These are phyloP conservation scores for Sporothrix sp. DNA, from an alignment of 2,329 filamentous ascomycete genomes.

Conservation along the genomic window DNA sequence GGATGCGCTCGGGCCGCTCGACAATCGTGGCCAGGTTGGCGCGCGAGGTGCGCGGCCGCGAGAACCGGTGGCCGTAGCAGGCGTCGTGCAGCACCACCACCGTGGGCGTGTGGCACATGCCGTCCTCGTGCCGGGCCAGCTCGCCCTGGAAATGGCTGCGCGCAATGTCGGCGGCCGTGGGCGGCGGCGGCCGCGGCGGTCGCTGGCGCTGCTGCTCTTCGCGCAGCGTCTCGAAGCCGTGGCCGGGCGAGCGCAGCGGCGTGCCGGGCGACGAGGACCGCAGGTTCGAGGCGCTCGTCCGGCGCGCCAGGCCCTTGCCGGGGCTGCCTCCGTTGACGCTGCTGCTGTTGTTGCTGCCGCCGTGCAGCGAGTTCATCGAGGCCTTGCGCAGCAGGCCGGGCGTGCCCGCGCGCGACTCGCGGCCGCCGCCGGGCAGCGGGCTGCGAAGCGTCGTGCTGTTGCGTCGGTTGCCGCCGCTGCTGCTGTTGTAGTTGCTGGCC, in stretches of 20 bases:
- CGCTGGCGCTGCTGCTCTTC: constrained; percentile 12
- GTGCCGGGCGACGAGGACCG: constrained; percentile 34
- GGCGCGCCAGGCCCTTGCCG: constrained; percentile 30
- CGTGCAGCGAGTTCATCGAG: constrained; percentile 47
- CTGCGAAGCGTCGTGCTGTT: constrained; percentile 32
- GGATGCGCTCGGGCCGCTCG: constrained; percentile 83
- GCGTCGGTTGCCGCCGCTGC: constrained; percentile 23
- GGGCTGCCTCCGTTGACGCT: not conserved
- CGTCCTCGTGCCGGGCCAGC: constrained; percentile 33
- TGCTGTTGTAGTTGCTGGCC: constrained; percentile 22
- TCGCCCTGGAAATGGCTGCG: constrained; percentile 61
- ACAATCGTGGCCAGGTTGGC: constrained; percentile 70
- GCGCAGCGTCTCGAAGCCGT: constrained; percentile 14
- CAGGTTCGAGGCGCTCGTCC: constrained; percentile 38
- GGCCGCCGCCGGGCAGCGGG: constrained; percentile 29
- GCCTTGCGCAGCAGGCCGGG: constrained; percentile 46
- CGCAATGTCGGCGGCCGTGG: constrained; percentile 50
- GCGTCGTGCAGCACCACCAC: constrained; percentile 84
- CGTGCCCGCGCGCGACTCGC: constrained; percentile 37
- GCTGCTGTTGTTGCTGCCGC: constrained; percentile 25
- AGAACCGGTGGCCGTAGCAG: constrained; percentile 89
- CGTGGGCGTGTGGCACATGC: constrained; percentile 34
- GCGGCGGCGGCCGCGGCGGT: constrained; percentile 15
- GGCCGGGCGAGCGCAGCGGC: constrained; percentile 27
- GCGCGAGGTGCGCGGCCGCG: constrained; percentile 68